phyloP scores from a whole-genome alignment of 306 rosid species.

The Dicorynia guianensis region DNA sequence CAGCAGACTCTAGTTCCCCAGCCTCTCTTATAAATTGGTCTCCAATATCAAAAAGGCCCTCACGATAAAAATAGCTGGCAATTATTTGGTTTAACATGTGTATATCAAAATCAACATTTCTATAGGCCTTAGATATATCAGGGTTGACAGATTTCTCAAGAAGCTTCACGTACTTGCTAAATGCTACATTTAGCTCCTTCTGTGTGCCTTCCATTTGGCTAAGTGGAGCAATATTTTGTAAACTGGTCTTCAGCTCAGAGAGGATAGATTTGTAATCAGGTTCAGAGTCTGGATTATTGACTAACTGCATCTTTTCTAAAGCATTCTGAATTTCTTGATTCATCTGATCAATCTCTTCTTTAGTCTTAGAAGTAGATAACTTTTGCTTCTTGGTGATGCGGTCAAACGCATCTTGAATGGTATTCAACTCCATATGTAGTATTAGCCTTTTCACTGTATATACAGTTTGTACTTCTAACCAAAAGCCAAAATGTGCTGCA shows the following conservation, averaged over 20 bases:
- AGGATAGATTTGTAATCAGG: slow-evolving; percentile 55
- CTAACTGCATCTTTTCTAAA: slow-evolving; percentile 64
- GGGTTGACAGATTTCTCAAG: slow-evolving; percentile 81
- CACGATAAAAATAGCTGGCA: slow-evolving; percentile 81
- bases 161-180: slow-evolving; percentile 81
- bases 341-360: slow-evolving; percentile 73
- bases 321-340: slow-evolving; percentile 66
- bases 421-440: slow-evolving; percentile 74
- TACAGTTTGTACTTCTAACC: slow-evolving; percentile 25
- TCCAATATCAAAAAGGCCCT: slow-evolving; percentile 84
- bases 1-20: slow-evolving; percentile 66
- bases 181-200: slow-evolving; percentile 81
- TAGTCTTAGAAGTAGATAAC: slow-evolving; percentile 68
- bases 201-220: slow-evolving; percentile 73
- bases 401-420: slow-evolving; percentile 80
- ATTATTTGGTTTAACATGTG: slow-evolving; percentile 74
- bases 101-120: slow-evolving; percentile 68
- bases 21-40: slow-evolving; percentile 72
- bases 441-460: slow-evolving; percentile 25
- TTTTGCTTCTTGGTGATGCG: slow-evolving; percentile 81
- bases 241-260: slow-evolving; percentile 63
- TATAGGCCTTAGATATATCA: slow-evolving; percentile 91
- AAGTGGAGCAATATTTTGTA: slow-evolving; percentile 65
- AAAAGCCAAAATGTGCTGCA: slow-evolving; percentile 26
- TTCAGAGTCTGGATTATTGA: slow-evolving; percentile 43